Evolutionary conservation across 345 rosid genomes (phyloP).

Genomic region (Eucalyptus polyanthemos): DNA sequence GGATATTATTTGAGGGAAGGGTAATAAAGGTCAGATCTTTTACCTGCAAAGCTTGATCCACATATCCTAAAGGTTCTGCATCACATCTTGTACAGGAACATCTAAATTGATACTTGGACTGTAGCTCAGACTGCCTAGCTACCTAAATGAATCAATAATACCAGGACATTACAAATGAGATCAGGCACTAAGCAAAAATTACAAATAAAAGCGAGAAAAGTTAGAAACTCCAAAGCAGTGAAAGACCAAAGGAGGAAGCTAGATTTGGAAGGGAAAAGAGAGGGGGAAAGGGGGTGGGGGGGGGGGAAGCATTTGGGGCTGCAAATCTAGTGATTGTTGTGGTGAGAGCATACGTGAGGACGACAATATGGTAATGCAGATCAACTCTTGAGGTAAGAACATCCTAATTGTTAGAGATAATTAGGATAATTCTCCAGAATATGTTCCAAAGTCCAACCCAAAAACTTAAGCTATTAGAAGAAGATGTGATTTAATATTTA

Average conservation of each 20-base stretch:
- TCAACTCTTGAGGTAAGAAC: background rate
- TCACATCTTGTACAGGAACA: constrained; percentile 59
- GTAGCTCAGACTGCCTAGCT: constrained; percentile 51
- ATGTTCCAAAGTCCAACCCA: background rate
- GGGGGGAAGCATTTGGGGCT: background rate
- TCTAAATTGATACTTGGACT: constrained; percentile 51
- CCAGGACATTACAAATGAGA: background rate
- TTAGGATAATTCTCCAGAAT: background rate
- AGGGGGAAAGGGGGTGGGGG: accelerated
- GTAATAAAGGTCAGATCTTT: background rate
- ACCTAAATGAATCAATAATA: constrained; percentile 16
- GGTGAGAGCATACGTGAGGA: background rate
- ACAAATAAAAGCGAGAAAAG: background rate
- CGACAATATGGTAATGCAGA: background rate
- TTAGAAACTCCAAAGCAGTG: background rate
- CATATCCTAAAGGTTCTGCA: constrained; percentile 35
- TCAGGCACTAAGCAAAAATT: background rate
- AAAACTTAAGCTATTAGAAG: background rate
- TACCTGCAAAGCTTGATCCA: constrained; percentile 60
- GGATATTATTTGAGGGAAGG: background rate
- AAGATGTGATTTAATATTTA: background rate
- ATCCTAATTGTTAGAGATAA: background rate
- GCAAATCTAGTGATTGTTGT: background rate
- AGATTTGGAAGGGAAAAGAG: background rate
- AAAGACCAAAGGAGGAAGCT: background rate